phyloP scores from a whole-genome alignment of 352 stramenopile genomes.

The Aphanomyces euteiches region DNA sequence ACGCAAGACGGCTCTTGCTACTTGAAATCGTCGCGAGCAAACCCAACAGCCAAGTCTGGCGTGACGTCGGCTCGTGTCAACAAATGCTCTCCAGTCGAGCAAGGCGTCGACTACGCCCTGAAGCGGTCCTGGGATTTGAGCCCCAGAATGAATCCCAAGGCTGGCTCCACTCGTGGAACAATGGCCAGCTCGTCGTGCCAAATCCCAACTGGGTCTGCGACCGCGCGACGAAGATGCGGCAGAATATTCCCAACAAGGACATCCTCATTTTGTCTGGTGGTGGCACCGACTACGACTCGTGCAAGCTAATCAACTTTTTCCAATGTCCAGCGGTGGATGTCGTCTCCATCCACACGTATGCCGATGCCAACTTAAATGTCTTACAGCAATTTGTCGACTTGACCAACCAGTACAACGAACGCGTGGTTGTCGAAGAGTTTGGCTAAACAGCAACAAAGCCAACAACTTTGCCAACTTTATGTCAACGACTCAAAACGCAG shows the following conservation, averaged over 20 bases:
- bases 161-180: neutral
- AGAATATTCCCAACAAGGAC: neutral
- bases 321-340: slow-evolving; percentile 9
- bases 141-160: too few species aligned
- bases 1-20: too few species aligned
- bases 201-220: slow-evolving; percentile 15
- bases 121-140: too few species aligned
- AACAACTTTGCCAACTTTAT: neutral
- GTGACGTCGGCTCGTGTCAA: too few species aligned
- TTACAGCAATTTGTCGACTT: neutral
- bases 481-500: neutral
- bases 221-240: slow-evolving; percentile 7
- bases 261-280: slow-evolving; percentile 22
- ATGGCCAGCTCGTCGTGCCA: neutral
- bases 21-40: too few species aligned
- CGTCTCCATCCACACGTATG: slow-evolving; percentile 23
- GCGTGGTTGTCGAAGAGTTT: slow-evolving; percentile 25
- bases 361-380: neutral
- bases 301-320: slow-evolving; percentile 3
- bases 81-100: too few species aligned
- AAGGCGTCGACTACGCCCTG: too few species aligned
- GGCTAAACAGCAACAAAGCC: slow-evolving; percentile 11
- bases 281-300: slow-evolving; percentile 13
- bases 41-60: too few species aligned
- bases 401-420: slow-evolving; percentile 9